A percentile compares a stretch with the other conserved stretches of the same genome.
These are phyloP conservation scores for Nicotiana benthamiana DNA, from an alignment of 257 asterid species.

Conservation along the genomic window DNA sequence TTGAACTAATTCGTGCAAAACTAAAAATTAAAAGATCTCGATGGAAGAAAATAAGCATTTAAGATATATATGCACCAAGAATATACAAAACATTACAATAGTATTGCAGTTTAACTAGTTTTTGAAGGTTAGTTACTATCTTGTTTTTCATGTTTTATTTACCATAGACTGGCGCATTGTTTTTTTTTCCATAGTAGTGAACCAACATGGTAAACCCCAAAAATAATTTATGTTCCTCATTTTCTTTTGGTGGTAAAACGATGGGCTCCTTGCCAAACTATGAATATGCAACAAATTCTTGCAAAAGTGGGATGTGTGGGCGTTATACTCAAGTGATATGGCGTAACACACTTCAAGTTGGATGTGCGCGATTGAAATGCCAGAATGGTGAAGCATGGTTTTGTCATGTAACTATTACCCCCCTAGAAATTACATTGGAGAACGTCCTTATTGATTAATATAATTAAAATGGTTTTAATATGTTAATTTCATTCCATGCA, in stretches of 20 bases:
- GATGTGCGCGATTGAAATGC: constrained; percentile 23
- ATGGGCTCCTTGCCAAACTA: neutral
- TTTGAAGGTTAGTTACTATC: neutral
- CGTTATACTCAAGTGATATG: constrained; percentile 30
- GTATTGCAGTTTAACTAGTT: neutral
- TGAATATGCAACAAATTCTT: constrained; percentile 10
- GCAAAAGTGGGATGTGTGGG: constrained; percentile 7
- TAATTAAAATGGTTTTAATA: neutral
- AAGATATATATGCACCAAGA: neutral
- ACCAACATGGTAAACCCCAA: neutral
- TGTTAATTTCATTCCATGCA: neutral
- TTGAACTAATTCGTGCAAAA: neutral
- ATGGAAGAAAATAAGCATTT: neutral
- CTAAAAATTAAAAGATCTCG: too few relatives aligned
- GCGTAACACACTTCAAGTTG: constrained; percentile 16
- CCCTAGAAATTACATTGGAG: constrained; percentile 23
- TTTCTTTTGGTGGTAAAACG: neutral
- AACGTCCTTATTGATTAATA: constrained; percentile 14
- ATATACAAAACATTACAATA: too few relatives aligned
- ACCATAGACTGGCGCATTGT: neutral
- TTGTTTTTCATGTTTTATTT: neutral
- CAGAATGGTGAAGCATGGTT: neutral
- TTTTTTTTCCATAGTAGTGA: neutral
- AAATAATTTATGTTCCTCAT: neutral
- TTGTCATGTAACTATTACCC: constrained; percentile 27